Evolutionary conservation across 768 basidiomycete genomes (phyloP), one percentile per base, ranked within the genome.

Genomic region (Auriscalpium vulgare): DNA sequence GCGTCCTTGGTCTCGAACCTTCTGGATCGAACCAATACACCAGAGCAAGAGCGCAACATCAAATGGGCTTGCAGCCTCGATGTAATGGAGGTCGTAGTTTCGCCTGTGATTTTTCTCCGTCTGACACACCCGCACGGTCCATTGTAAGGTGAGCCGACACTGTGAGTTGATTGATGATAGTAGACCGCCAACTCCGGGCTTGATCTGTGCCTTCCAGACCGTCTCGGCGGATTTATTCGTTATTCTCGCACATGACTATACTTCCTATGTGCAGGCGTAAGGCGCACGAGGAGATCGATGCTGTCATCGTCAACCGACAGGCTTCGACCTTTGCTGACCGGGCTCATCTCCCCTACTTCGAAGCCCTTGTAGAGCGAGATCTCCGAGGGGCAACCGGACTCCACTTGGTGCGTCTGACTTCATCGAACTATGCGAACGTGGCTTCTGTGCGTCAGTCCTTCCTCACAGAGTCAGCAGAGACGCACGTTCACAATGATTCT

Each of bases 271-370:
- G 6, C 47, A 51, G n/a, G 16, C 58, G 57, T 47, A 68, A 59
- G 43, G 68, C 62, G 0, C 68, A 66, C 48, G 54, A 56, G 38
- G 68, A 71, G 46, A 50, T 71, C 10, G 67, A 68, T 35, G 16
- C 50, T 0, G 60, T 71, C 0, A 61, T 71, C 10, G 70, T 68
- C 8, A 37, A 38, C n/a, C 3, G 52, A 57, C 5, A 53, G 50
- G 46, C 44, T 67, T 21, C 69, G 8, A 64, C 61, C 1, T 67
- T 66, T 17, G 49, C 60, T 3, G 67, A 70, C 50, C 61, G 64
- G 6, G 45, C 49, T 0, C 63, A 61, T 19, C 56, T 70, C 7
- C 67, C 67, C 1, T 70, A 70, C 58, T 9, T 70, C n/a, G 64
- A 63, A 47, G 67, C 61, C 1, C 8, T 67, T 23, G 55, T 66